A percentile compares a stretch with the other conserved stretches of the same genome.
phyloP scores from a whole-genome alignment of 2,329 filamentous ascomycete species.

The Ceratocystis destructans region DNA sequence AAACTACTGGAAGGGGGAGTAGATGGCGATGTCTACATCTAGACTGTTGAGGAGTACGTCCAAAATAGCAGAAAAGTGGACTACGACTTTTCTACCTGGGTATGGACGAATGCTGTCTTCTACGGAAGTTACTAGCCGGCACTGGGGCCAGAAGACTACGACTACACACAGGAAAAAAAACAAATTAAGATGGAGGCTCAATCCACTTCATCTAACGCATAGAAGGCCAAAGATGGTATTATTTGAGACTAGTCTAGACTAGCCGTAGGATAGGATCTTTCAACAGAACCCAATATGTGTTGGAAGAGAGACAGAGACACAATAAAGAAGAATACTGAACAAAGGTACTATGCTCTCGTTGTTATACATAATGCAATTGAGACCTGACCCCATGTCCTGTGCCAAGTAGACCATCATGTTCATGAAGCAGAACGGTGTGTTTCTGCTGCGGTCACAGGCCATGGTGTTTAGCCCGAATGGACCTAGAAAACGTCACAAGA shows the following conservation, averaged over 20 bases:
- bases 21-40: not conserved
- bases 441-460: not conserved
- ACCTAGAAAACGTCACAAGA: not conserved
- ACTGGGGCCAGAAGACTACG: not conserved
- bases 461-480: not conserved
- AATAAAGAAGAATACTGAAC: slow-evolving; percentile 2
- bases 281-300: not conserved
- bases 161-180: not conserved
- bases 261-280: not conserved
- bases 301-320: not conserved
- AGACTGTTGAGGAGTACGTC: not conserved
- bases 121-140: not conserved
- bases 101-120: not conserved
- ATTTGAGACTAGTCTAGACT: not conserved
- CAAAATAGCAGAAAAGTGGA: not conserved
- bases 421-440: not conserved
- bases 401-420: not conserved
- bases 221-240: not conserved
- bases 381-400: not conserved
- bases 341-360: not conserved
- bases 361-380: not conserved
- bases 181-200: not conserved
- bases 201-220: not conserved
- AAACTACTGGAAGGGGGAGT: slow-evolving; percentile 52
- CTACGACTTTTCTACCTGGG: not conserved